Percentiles rank a stretch among this genome's conserved stretches.
Conservation (phyloP, 2,329 filamentous ascomycete species). For the Sporothrix sp. region DNA sequence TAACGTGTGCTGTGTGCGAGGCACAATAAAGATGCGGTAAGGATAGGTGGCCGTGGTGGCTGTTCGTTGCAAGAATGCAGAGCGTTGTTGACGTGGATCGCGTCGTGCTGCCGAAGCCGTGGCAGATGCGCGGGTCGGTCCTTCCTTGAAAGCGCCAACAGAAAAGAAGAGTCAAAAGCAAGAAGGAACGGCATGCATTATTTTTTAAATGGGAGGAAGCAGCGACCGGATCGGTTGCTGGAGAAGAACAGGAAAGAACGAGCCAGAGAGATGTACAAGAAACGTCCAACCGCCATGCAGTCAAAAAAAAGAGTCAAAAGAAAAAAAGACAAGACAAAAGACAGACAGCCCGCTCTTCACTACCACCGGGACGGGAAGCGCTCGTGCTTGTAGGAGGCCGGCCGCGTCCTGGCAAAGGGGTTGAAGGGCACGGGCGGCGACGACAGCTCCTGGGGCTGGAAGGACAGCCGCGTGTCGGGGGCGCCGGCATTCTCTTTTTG, state of each 20-base stretch:
- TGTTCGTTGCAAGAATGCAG: too few species aligned
- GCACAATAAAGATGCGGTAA: too few species aligned
- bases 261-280: not conserved
- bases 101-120: too few species aligned
- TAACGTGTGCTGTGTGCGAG: too few species aligned
- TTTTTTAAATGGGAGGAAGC: not conserved
- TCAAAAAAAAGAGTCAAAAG: not conserved
- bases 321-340: not conserved
- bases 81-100: too few species aligned
- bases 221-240: too few species aligned
- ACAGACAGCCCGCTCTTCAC: not conserved
- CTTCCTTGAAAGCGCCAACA: not conserved
- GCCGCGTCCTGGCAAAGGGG: constrained; percentile 31
- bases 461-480: not conserved
- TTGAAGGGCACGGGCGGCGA: constrained; percentile 22
- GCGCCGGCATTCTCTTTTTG: constrained; percentile 24
- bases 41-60: too few species aligned
- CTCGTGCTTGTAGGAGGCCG: constrained; percentile 30
- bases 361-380: constrained; percentile 30
- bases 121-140: too few species aligned
- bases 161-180: not conserved
- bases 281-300: constrained; percentile 3
- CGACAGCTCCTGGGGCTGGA: constrained; percentile 9
- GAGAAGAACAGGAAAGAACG: not conserved
- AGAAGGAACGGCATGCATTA: not conserved